Evolutionary conservation across 371 early-diverging fungal genomes (phyloP), one percentile per base, ranked within the genome.

Genomic region (Batkoa obscura): DNA sequence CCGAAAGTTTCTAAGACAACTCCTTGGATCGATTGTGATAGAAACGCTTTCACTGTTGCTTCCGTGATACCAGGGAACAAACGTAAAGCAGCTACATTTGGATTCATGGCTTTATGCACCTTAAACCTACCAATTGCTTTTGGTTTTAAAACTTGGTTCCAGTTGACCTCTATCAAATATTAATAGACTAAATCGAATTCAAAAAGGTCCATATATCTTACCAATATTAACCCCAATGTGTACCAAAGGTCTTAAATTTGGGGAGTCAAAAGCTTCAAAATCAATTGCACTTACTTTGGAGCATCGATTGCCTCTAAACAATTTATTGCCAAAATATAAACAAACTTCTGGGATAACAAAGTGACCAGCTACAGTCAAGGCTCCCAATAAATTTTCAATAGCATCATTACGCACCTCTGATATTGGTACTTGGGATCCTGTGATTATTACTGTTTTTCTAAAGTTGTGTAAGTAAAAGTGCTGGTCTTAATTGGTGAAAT

Each of bases 321-420:
- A 73, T 62, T 88, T 88, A 67, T 96, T 84, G 61, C 80, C 78
- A 66, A 98, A 98, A 69, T 89, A 96, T 9, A 98, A 73, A 9
- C 79, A 70, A 4, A 96, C 97, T 67, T 98, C 97, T 1, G 98
- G 96, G 58, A 98, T 95, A 15, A 91, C 86, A 76, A 88, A 96
- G 63, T 98, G 96, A 0, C 96, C 94, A 30, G 90, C 90, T 58
- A 89, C 79, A 2, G 86, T 86, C 15, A 90, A 66, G 0, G 90
- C 86, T 2, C 94, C 91, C 4, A 98, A 68, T 8, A 98, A 69
- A 62, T 98, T 98, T 46, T 96, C 94, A 2, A 91, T 83, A 3
- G 92, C 96, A 67, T 98, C 98, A 67, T 90, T 98, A 51, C 96
- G 81, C 12, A 94, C 85, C 67, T 98, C 97, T 4, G 95, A 83